Conservation (phyloP, 2,329 filamentous ascomycete species). For the Lomentospora prolificans region DNA sequence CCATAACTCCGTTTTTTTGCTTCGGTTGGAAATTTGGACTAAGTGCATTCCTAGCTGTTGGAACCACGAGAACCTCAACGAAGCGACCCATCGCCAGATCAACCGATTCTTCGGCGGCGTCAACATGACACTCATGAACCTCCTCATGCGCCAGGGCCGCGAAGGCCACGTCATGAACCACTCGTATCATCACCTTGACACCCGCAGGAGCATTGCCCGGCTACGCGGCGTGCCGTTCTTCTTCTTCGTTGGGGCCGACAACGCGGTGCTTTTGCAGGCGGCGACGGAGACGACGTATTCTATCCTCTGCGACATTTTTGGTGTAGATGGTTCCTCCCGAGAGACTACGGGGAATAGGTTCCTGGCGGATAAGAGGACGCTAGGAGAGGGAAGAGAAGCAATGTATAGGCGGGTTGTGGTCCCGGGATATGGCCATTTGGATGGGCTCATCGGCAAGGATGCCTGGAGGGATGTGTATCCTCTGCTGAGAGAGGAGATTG, state of each 20-base stretch:
- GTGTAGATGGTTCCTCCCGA: constrained; percentile 18
- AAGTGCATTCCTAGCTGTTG: constrained; percentile 31
- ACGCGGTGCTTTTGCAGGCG: constrained; percentile 43
- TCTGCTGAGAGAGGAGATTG: constrained; percentile 42
- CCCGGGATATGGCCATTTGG: constrained; percentile 49
- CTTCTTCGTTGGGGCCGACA: constrained; percentile 46
- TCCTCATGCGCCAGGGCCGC: constrained; percentile 47
- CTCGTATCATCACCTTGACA: constrained; percentile 36
- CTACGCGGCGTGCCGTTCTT: constrained; percentile 45
- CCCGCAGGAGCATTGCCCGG: constrained; percentile 36
- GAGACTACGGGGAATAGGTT: background rate
- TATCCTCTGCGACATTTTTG: constrained; percentile 41
- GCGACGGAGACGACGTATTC: constrained; percentile 45
- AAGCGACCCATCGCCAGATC: constrained; percentile 52
- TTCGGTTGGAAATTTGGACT: no score
- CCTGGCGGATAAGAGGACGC: constrained; percentile 7
- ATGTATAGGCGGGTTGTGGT: constrained; percentile 43
- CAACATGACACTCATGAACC: constrained; percentile 45
- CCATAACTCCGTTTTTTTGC: no score
- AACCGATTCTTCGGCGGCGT: constrained; percentile 53
- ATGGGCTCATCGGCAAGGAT: constrained; percentile 52
- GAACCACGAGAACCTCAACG: constrained; percentile 56
- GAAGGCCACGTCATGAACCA: constrained; percentile 43
- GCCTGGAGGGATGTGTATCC: constrained; percentile 52
- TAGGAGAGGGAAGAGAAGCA: background rate